Conservation (phyloP, 768 basidiomycete species). For the Psilocybe subaeruginosa region DNA sequence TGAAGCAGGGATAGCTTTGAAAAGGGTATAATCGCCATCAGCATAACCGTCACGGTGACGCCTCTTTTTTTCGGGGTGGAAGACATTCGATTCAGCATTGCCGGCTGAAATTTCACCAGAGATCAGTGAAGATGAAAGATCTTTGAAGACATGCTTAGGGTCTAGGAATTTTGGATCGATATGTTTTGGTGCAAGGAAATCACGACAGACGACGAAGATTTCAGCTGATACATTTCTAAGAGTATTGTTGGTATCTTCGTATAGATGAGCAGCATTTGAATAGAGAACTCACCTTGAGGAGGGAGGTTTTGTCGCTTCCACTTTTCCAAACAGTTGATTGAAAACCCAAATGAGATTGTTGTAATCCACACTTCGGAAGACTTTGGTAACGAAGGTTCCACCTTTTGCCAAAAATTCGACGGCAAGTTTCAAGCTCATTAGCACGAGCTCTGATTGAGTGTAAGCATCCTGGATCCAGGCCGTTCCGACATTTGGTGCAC, state of each 20-base stretch:
- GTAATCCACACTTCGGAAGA: conserved; percentile 98
- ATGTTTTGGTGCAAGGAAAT: conserved; percentile 90
- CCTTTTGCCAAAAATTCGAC: conserved; percentile 93
- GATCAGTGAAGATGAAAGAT: conserved; percentile 55
- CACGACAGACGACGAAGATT: conserved; percentile 98
- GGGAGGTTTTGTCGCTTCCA: conserved; percentile 98
- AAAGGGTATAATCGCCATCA: conserved; percentile 91
- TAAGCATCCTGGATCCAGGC: conserved; percentile 99
- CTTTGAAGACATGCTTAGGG: conserved; percentile 97
- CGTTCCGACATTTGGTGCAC: conserved; percentile 98
- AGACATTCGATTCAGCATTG: conserved; percentile 86
- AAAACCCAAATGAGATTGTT: conserved; percentile 99
- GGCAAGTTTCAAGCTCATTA: conserved; percentile 93
- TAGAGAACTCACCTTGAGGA: conserved; percentile 76
- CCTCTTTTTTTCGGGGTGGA: conserved; percentile 96
- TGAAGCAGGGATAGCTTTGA: conserved; percentile 68
- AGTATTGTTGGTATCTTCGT: conserved; percentile 4
- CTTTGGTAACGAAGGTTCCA: conserved; percentile 96
- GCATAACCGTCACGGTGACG: conserved; percentile 93
- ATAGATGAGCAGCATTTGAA: background rate
- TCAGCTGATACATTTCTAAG: conserved; percentile 96
- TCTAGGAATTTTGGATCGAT: conserved; percentile 99
- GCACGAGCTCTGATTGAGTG: conserved; percentile 93
- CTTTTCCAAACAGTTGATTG: conserved; percentile 91
- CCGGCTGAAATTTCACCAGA: conserved; percentile 56